Conservation (phyloP, 2,329 filamentous ascomycete genomes). For the Nemania diffusa region DNA sequence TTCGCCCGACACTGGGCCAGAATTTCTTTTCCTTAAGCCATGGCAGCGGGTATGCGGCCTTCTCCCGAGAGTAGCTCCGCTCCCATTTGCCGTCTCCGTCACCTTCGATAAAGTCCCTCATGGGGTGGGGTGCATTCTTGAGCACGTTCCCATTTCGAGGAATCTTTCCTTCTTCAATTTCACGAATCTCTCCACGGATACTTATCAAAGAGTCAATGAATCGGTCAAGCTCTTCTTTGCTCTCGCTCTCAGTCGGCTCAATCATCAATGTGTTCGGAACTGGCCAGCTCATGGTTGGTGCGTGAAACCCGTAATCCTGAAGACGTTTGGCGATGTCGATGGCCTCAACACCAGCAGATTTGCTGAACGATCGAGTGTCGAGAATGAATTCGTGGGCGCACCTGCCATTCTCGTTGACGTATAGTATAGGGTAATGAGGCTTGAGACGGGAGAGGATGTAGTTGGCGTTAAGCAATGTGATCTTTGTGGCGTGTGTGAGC, state of each 20-base stretch:
- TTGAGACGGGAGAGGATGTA: conserved; percentile 91
- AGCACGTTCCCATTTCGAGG: conserved; percentile 83
- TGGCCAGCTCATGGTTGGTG: conserved; percentile 96
- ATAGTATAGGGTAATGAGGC: conserved; percentile 89
- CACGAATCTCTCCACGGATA: conserved; percentile 86
- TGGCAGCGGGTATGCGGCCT: conserved; percentile 85
- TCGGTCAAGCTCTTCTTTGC: conserved; percentile 89
- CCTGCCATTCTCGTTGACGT: conserved; percentile 86
- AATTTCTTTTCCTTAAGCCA: conserved; percentile 96
- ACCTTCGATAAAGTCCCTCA: conserved; percentile 78
- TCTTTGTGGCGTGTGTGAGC: conserved; percentile 88
- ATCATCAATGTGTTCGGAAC: conserved; percentile 98
- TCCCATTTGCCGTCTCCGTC: conserved; percentile 75
- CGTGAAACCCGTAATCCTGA: conserved; percentile 97
- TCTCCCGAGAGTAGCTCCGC: conserved; percentile 81
- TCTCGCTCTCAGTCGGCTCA: conserved; percentile 94
- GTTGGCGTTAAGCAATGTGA: conserved; percentile 95
- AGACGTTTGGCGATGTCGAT: conserved; percentile 97
- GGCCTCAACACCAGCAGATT: conserved; percentile 83
- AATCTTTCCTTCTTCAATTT: conserved; percentile 81
- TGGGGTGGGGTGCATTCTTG: conserved; percentile 88
- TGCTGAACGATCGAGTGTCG: conserved; percentile 85
- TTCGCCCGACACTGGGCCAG: conserved; percentile 87
- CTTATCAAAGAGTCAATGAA: conserved; percentile 91
- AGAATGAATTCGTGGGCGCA: conserved; percentile 99